Base-by-base conservation (phyloP, 805 yeast genomes). In the Cyberlindnera suaveolens region DNA sequence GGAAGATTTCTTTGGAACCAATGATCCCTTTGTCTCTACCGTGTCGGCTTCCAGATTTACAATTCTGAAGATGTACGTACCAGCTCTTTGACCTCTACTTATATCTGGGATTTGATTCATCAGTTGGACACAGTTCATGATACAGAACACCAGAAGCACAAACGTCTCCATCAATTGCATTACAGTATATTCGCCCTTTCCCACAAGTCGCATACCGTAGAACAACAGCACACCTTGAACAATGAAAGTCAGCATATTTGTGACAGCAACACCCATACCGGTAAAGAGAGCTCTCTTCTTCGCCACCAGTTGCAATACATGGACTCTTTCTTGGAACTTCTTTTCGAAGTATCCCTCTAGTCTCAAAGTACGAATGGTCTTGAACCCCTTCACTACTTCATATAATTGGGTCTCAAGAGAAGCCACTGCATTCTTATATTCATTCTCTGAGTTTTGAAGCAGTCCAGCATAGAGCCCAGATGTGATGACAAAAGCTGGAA, bases 31-130 rank as follows among this genome's bases (percentile, higher is more conserved):
- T 1, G 52, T 53, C 48, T 76, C 80, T 23, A 61, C 49, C 3
- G 52, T 43, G 39, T 69, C 67, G 14, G 65, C 61, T 5, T 53
- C 50, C 18, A 67, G 44, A 1, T 59, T 54, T 23, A 74, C 35
- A 3, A 83, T 53, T 17, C 63, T 60, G 42, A 75, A 63, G 1
- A 83, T 62, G 49, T 71, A 67, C 19, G 75, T 70, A 0, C 82
- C 87, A 9, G 86, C 87, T 52, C 90, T 66, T 56, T 86, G 82
- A 1, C 96, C 96, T 45, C 89, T 75, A 17, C 83, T 75, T 3
- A 89, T 72, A 46, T 82, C 85, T 0, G 98, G 96, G n/a, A 90
- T 65, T 45, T 81, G 78, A 14, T 71, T 62, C 34, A 89, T 64
- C 20, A 85, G 54, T 17, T 72, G 66, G 4, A 80, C 72, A 15